Base-by-base conservation (phyloP, 805 yeast species). In the Pichia ethanolica region DNA sequence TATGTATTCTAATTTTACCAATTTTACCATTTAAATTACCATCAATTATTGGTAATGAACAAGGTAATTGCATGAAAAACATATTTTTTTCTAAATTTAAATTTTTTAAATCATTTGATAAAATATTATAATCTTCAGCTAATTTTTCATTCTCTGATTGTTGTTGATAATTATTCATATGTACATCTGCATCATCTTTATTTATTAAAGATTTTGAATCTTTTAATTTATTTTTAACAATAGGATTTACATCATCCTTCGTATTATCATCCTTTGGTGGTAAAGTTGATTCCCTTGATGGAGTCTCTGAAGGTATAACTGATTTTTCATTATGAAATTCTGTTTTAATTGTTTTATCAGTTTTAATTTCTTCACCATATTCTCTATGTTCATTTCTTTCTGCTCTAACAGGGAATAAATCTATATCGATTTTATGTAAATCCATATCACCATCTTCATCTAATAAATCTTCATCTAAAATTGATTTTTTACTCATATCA, bases 1-100 rank as follows among this genome's bases (percentile, higher is more conserved):
- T 78, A 64, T 90, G 97, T 42, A 83, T 72, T 48, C 91, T 78
- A 35, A 91, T 60, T 9, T 77, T 72, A 6, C 97, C 97, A 37
- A 89, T 73, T 48, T 72, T 72, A 1, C 97, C 97, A 38, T 68
- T 66, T 0, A 43, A 33, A 12, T 51, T 49, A 26, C 48, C 45
- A 28, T 47, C 54, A 28, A 62, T 57, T 3, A 50, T 35, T 5
- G 66, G 68, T 30, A 65, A 55, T 10, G 56, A 50, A 39, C 63
- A 59, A 7, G 70, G 70, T 8, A 66, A 51, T 48, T 66, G 69
- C 35, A 66, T 40, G 42, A 66, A 66, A 20, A 63, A 46, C 43
- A 59, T 49, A 9, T 52, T 51, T 35, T 49, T 44, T 4, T 52
- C 54, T 8, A 48, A 46, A 36, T 47, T 56, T n/a, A 42, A 32